Evolutionary conservation across 225 moss, liverwort and hornwort species (phyloP).

Genomic region (Pseudoscleropodium purum): DNA sequence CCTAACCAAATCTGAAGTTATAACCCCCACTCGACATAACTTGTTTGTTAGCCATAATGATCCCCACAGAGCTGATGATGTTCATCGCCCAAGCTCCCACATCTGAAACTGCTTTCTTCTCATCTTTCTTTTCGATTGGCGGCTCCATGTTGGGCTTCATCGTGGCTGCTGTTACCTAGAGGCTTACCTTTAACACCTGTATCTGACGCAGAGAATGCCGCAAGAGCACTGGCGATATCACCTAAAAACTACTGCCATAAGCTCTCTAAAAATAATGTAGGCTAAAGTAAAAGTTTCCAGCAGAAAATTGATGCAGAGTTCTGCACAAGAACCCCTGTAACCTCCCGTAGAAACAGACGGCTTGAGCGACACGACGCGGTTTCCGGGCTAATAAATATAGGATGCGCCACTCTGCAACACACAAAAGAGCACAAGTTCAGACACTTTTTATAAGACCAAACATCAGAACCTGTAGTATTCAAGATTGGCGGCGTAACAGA

Average conservation of each 20-base stretch:
- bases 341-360: neutral
- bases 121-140: conserved; percentile 30
- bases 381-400: neutral
- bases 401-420: neutral
- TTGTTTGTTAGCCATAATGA: conserved; percentile 99
- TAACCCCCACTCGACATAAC: conserved; percentile 74
- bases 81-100: conserved; percentile 95
- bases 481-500: neutral
- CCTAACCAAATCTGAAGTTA: conserved; percentile 74
- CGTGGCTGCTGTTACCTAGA: neutral
- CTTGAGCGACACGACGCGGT: neutral
- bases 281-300: neutral
- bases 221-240: neutral
- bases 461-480: neutral
- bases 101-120: conserved; percentile 67
- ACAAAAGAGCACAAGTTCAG: neutral
- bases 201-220: neutral
- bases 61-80: conserved; percentile 87
- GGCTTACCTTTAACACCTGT: neutral
- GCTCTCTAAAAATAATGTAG: neutral
- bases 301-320: neutral
- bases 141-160: conserved; percentile 25
- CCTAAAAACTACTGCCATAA: neutral
- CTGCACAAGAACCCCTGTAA: neutral
- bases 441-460: neutral